phyloP scores from a whole-genome alignment of 441 rosid genomes.

The Macaranga tanarius region DNA sequence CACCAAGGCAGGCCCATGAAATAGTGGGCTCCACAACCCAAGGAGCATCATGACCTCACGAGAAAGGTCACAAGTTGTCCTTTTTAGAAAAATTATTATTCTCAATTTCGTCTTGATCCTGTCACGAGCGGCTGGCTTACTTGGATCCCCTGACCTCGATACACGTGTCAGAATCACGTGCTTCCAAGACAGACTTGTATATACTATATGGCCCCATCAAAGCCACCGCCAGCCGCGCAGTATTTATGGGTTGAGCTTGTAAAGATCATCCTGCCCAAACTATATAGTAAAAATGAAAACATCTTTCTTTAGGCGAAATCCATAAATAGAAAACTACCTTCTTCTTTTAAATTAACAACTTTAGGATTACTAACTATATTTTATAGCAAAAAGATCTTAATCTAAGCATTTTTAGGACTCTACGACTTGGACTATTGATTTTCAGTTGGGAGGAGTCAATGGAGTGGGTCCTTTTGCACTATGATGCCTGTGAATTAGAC shows the following conservation, averaged over 20 bases:
- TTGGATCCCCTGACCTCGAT: not conserved
- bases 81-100: not conserved
- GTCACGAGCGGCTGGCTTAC: slow-evolving; percentile 10
- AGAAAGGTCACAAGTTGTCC: slow-evolving; percentile 9
- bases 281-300: too few species aligned
- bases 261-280: too few species aligned
- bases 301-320: too few species aligned
- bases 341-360: too few species aligned
- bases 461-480: not conserved
- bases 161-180: slow-evolving; percentile 24
- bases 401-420: too few species aligned
- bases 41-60: slow-evolving; percentile 18
- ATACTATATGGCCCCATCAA: not conserved
- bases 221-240: not conserved
- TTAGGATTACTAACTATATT: too few species aligned
- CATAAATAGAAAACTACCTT: too few species aligned
- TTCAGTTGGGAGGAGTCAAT: not conserved
- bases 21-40: not conserved
- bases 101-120: not conserved
- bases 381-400: too few species aligned
- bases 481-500: not conserved
- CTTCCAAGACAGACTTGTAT: slow-evolving; percentile 1
- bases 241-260: too few species aligned
- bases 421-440: too few species aligned
- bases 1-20: slow-evolving; percentile 10